Base-by-base conservation (phyloP, 208 protist genomes). In the Trypanosoma vivax region DNA sequence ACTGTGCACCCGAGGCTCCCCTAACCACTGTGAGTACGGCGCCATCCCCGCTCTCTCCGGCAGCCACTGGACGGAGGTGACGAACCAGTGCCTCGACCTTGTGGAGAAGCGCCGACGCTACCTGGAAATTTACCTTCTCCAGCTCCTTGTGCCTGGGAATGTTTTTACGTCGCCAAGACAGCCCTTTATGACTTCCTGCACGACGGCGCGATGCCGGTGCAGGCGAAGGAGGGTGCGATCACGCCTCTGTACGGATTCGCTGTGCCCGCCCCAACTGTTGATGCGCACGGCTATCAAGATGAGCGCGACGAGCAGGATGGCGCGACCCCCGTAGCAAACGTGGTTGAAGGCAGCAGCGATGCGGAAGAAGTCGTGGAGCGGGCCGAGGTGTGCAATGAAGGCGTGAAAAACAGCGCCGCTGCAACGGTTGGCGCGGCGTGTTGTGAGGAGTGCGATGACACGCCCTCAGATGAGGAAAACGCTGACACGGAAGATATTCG, bases 31-130 rank as follows among this genome's bases (percentile, higher is more conserved):
- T 33, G 71, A 76, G 2, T 88, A 81, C 46, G 88, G 88, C 16
- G 81, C 82, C 18, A 52, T 94, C 16, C 88, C 88, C 9, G 70
- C 88, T 13, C 82, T 94, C 3, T 54, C 80, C 1, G 72, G 78
- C n/a, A 90, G 77, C 25, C 79, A 88, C 58, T 92, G 83, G 84
- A 82, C 82, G 54, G 81, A 88, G 39, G 80, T 92, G 28, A 94
- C 88, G 23, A 94, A 94, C 47, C 83, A 92, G 30, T 88, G 74
- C 13, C 54, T 74, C 3, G 76, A 90, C 37, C 69, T 88, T 21
- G 83, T 94, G 13, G 81, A 91, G 37, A 73, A 73, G 53, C 75
- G 88, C 1, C 79, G 81, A 16, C 52, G 76, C 4, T 85, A 76
- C 40, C 56, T 94, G 2, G 81, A 94, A 40, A 85, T 91, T 29